Conservation (phyloP, 73 alveolate species). For the Urostyla sp. region DNA sequence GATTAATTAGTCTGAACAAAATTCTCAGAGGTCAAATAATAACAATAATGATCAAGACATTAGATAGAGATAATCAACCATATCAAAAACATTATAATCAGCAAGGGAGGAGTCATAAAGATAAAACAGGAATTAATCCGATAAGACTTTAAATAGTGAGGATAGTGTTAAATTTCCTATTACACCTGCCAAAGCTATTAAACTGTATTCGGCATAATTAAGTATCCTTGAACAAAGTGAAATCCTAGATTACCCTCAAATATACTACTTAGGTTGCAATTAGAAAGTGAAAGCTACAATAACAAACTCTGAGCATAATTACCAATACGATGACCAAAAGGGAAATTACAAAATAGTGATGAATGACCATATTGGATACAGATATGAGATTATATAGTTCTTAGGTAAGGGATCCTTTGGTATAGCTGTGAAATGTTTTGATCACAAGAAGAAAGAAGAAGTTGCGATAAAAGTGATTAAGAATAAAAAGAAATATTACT, state of each 20-base stretch:
- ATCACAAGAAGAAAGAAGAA: slow-evolving; percentile 56
- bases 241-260: slow-evolving; percentile 74
- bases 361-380: slow-evolving; percentile 90
- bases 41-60: not conserved
- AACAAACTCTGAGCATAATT: slow-evolving; percentile 34
- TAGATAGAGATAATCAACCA: slow-evolving; percentile 31
- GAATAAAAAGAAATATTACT: slow-evolving; percentile 68
- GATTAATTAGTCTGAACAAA: no score
- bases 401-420: slow-evolving; percentile 93
- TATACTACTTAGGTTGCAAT: slow-evolving; percentile 55
- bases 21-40: slow-evolving; percentile 31
- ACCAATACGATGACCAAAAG: slow-evolving; percentile 82
- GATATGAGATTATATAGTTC: slow-evolving; percentile 87
- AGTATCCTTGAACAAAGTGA: slow-evolving; percentile 76
- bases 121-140: not conserved
- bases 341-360: slow-evolving; percentile 89
- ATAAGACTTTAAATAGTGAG: slow-evolving; percentile 7
- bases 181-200: slow-evolving; percentile 70
- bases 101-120: slow-evolving; percentile 23
- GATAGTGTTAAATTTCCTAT: slow-evolving; percentile 36
- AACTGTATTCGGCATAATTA: slow-evolving; percentile 65
- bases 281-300: slow-evolving; percentile 12
- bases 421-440: slow-evolving; percentile 66
- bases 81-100: slow-evolving; percentile 32
- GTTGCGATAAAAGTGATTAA: slow-evolving; percentile 64